Base-by-base conservation (phyloP, 2,329 filamentous ascomycete genomes). In the Pseudogymnoascus sp. region DNA sequence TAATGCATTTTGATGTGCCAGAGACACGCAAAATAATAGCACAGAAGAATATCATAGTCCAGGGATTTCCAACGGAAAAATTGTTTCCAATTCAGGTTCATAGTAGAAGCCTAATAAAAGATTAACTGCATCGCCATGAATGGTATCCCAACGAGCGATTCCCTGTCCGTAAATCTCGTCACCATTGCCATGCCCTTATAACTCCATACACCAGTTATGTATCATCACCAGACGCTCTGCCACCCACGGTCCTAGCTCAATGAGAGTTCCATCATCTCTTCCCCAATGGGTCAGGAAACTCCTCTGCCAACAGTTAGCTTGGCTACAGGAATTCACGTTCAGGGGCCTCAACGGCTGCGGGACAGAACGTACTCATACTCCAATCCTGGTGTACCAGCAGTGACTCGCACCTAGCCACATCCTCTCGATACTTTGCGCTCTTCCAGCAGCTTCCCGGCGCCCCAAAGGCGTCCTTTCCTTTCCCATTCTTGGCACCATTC, bases 351-450 rank as follows among this genome's bases (percentile, higher is more conserved):
- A n/a, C 10, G 5, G 10, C 4, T 50, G 10, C 10, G 16, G 18
- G n/a, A 37, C 12, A 25, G 23, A 42, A 73, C 78, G 66, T 69
- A 80, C 78, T 69, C 65, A 79, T 69, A 69, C 73, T 79, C 67
- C 81, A 82, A 47, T 82, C 77, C 67, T 76, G 77, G 70, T 86
- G 81, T 59, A 82, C 69, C 56, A 86, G 67, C 65, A 69, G 69
- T 28, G 80, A 78, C 75, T 77, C 76, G 16, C 78, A 79, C 25
- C 80, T 75, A 47, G 78, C 74, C 67, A 77, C 80, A 62, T 86
- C 84, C 64, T 85, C 83, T 65, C 79, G 72, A 4, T 81, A 80
- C 69, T 83, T 84, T 71, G 81, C 82, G 65, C 77, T 83, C 67
- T 77, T 77, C 82, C 82, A 86, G 7, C 74, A 74, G 53, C 77